Base-by-base conservation (phyloP, 2,329 filamentous ascomycete genomes). In the Trichoderma sp. region DNA sequence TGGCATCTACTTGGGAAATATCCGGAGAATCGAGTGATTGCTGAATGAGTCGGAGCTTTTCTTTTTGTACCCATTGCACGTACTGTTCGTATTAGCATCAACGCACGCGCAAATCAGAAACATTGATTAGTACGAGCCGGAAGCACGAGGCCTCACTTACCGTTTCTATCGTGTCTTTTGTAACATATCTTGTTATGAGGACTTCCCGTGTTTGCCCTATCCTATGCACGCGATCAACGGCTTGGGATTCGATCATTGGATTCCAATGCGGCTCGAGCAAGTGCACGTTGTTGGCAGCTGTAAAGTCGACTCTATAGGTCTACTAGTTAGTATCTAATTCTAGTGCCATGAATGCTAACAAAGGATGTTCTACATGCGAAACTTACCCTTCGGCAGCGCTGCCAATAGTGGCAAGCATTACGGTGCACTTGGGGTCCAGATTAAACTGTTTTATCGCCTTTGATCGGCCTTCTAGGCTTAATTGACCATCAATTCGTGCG, bases 251-350 rank as follows among this genome's bases (percentile, higher is more conserved):
- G 1, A 64, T 69, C 75, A 76, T 77, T 4, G 77, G 76, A 50
- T 76, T 78, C 76, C 76, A 79, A 13, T 77, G 74, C 1, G 76
- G 77, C 61, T 78, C 76, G 1, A 78, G 37, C 3, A 78, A 64
- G 59, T 78, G 76, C 1, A 76, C 74, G 25, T 71, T 68, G 19
- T 71, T 74, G 9, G 77, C 50, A 29, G 17, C 27, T n/a, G 27
- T 53, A 17, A 53, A 19, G 4, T 53, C 27, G 17, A 53, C 5
- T n/a, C 50, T 53, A 29, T 8, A 3, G 2, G 3, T 27, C 5
- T 50, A 27, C 22, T 7, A 2, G 2, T 50, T 4, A 50, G 19
- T 9, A 27, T 6, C 2, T 15, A 50, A 27, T 22, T 50, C 19
- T 17, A 19, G 50, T 53, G 4, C 5, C 5, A 32, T 4, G 3